Conservation (phyloP, 208 protist species). For the Leishmania turanica region DNA sequence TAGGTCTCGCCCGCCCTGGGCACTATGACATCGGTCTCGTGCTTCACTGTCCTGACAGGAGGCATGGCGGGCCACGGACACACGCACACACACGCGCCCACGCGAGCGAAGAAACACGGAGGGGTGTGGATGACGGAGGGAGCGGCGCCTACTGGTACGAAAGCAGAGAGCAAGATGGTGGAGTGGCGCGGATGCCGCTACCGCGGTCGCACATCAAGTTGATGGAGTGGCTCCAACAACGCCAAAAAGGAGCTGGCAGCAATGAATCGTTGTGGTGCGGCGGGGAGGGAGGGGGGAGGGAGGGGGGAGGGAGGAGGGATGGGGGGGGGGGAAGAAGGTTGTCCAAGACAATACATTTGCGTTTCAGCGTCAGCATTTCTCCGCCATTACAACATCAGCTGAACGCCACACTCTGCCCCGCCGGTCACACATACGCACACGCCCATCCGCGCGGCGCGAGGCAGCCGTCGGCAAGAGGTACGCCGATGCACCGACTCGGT, state of each 20-base stretch:
- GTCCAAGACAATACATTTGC: neutral
- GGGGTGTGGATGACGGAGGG: neutral
- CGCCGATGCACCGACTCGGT: neutral
- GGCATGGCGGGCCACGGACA: slow-evolving; percentile 9
- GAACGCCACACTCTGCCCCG: neutral
- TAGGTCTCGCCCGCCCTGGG: slow-evolving; percentile 75
- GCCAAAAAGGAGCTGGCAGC: neutral
- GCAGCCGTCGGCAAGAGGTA: neutral
- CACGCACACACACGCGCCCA: neutral
- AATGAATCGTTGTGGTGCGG: neutral
- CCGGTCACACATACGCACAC: too few species aligned
- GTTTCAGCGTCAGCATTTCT: neutral
- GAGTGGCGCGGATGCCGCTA: too few species aligned
- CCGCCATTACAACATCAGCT: neutral
- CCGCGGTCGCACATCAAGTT: neutral
- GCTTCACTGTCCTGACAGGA: slow-evolving; percentile 19
- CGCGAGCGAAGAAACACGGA: neutral
- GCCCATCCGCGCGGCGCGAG: neutral
- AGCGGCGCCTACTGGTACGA: neutral
- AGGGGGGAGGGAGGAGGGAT: neutral
- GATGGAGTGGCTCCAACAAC: neutral
- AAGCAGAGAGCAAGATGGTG: neutral
- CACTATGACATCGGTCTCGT: slow-evolving; percentile 42
- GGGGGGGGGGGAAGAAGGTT: neutral
- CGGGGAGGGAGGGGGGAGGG: too few species aligned